Base-by-base conservation (phyloP, 768 basidiomycete species). In the Hortiboletus campestris region DNA sequence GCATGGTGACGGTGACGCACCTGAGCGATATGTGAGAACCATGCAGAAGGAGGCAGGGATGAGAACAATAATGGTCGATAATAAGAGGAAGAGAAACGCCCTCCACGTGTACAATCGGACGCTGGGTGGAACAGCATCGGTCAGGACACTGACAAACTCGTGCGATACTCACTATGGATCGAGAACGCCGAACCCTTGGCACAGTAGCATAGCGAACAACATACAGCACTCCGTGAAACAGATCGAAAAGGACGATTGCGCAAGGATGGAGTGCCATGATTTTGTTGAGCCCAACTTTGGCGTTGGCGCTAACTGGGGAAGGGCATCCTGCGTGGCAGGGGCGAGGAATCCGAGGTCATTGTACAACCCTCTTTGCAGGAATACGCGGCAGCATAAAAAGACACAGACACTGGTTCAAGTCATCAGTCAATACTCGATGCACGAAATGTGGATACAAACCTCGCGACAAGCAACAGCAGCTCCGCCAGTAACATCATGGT, bases 181-280 rank as follows among this genome's bases (percentile, higher is more conserved):
- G 36, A 91, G 75, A 1, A 84, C 41, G 39, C 78, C 74, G 45
- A 83, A 49, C 3, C 80, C 86, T 71, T 94, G 91, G n/a, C 82
- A 78, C 70, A 92, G 80, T 6, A 93, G 74, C 53, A 93, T 75
- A 13, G 83, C 58, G 63, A 92, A 92, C 56, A 93, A 72, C 62
- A 82, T 80, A 58, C 84, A 86, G 49, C 85, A 83, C 71, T 92
- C 91, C 2, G 86, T 80, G 67, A 92, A 89, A 62, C 84, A 86
- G 32, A 83, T 70, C 0, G 88, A 80, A 62, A 94, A 92, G 8
- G 84, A 67, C 1, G 73, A 75, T 41, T 85, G 74, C 0, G 90
- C 78, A 1, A 89, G 64, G 4, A 69, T 67, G 0, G 85, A 82
- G 59, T 90, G 87, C 42, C 80, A 70, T 32, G 75, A 63, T 16